Base-by-base conservation (phyloP, 805 yeast species). In the Diddensiella santjacobensis region DNA sequence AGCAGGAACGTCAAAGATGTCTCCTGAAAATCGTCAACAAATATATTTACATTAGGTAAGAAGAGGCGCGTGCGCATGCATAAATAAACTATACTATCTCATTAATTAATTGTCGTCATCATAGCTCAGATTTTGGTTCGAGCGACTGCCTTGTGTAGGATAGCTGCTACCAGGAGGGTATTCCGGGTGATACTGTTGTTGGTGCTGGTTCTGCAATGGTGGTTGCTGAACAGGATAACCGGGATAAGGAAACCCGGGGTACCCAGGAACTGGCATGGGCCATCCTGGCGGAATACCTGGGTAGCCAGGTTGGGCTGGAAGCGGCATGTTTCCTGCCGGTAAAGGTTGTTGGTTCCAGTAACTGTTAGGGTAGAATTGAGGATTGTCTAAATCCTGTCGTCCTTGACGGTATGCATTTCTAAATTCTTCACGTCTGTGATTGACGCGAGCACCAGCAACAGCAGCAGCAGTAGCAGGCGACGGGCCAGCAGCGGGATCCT, bases 391-490 rank as follows among this genome's bases (percentile, higher is more conserved):
- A 19, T 38, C 22, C 13, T 15, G 41, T 8, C 15, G 6, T 18
- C 15, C 41, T 6, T 35, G 45, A n/a, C n/a, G 11, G 8, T 5
- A 6, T 15, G 17, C 6, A 8, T 22, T 38, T 8, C 8, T 5
- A 6, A 6, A 5, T 8, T 11, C 13, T 15, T 38, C 17, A 18
- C 24, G 22, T 10, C 41, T 15, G 13, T 38, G 22, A 10, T 15
- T 18, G 8, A 6, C 13, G 11, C 24, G 6, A 5, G 6, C 15
- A 17, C 8, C 13, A 17, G 11, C 5, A 18, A 5, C 24, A 11
- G 22, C 10, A 38, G 10, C 13, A 15, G 10, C 22, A 4, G 56
- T 53, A 19, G 49, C 49, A 15, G 60, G 62, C 41, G 59, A 63
- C n/a, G n/a, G n/a, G n/a, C n/a, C n/a, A n/a, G n/a, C n/a, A n/a